Base-by-base conservation (phyloP, 805 yeast species). In the Hanseniaspora taiwanica region DNA sequence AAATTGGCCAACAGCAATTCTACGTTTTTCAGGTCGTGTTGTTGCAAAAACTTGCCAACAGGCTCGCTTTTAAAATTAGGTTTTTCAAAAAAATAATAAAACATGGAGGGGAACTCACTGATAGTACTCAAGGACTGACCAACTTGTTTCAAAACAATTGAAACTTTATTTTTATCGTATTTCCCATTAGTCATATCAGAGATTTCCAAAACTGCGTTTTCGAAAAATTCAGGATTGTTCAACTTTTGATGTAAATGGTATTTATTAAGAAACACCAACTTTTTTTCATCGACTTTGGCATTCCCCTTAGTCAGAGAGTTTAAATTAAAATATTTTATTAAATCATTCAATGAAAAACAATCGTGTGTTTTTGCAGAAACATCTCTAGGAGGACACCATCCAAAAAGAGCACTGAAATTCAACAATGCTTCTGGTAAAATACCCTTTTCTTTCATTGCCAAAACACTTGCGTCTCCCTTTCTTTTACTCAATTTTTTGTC, bases 241-340 rank as follows among this genome's bases (percentile, higher is more conserved):
- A 83, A 52, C 39, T 65, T 64, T 31, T 56, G 46, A 4, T 59
- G 58, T 31, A 86, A 59, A 53, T 81, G 84, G 44, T 68, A 70
- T 51, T 81, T 83, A 59, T 91, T 87, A 62, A 91, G 82, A 55
- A 63, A 82, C 48, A 67, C 64, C 40, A 91, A 66, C 57, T 91
- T 89, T 40, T 71, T 68, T 44, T 75, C 77, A 47, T 82, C 86
- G 6, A 91, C 96, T 55, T 86, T 89, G 13, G 95, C 93, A 60
- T 87, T 87, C 1, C 98, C 97, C 51, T 76, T 85, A 10, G 97
- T 89, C 48, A 91, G 66, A 19, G 81, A 77, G 42, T 77, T 76
- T 29, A 86, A 54, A 13, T 75, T 65, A 54, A 91, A 91, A 19
- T 56, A 44, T 21, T 64, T 45, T 10, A 66, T 72, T 40, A 87